Base-by-base conservation (phyloP, 2,329 filamentous ascomycete genomes). In the Neopestalotiopsis rosae region DNA sequence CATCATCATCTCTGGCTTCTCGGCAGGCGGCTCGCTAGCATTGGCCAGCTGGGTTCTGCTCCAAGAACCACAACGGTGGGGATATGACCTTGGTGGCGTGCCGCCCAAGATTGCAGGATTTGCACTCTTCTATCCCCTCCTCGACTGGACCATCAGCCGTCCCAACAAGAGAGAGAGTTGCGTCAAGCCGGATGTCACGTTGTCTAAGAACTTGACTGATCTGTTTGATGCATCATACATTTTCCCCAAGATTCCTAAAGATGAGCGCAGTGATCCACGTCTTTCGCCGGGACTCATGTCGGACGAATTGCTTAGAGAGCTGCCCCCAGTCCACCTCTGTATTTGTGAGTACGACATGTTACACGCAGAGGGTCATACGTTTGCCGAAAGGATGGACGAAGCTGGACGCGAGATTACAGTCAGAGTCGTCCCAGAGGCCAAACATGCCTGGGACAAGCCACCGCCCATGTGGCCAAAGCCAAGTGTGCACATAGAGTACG, bases 181-280 rank as follows among this genome's bases (percentile, higher is more conserved):
- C 71, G 73, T 80, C 2, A 80, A 83, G 2, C 89, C 89, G 0
- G 88, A 91, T 45, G 82, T 86, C 69, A 89, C 89, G 6, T 79
- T 91, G 2, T 84, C 89, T 1, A 82, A 84, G 9, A 79, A 82
- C 42, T 79, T 91, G 68, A 90, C 89, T 0, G 84, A 89, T 69
- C 82, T 91, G 7, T 90, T 91, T 73, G 90, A 91, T 73, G 85
- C 87, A 5, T 86, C 85, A 0, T 91, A 91, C 74, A 78, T 91
- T 42, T 85, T 86, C 68, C 88, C 87, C 2, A 79, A 83, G 7
- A 80, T 84, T 5, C 79, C 83, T 2, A 70, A 71, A 28, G 72
- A 70, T 20, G 77, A 86, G 34, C 82, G 88, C 7, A 80, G 79
- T 7, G 85, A 89, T 70, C 86, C 85, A 2, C 84, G 86, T 12